Evolutionary conservation across 176 grass and related monocot species (phyloP).

Genomic region (Tuctoria greenei): DNA sequence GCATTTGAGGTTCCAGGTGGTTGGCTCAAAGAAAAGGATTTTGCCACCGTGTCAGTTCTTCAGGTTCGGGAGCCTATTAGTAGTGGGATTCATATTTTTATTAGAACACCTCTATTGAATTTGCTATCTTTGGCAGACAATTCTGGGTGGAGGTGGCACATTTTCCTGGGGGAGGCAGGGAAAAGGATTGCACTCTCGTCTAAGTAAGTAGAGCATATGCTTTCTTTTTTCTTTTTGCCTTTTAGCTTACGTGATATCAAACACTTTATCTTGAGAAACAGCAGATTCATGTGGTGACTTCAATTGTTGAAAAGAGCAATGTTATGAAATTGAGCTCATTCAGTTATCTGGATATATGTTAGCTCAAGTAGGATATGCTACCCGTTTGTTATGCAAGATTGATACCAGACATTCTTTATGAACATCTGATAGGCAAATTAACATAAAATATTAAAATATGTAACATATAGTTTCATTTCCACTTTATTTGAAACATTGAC

Average conservation of each 20-base stretch:
- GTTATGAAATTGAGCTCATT: neutral
- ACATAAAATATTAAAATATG: neutral
- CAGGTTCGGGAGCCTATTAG: conserved; percentile 47
- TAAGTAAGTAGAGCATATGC: conserved; percentile 52
- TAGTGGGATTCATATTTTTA: conserved; percentile 5
- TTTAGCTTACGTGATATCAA: neutral
- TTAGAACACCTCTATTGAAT: neutral
- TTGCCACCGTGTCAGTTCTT: conserved; percentile 63
- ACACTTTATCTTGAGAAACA: conserved; percentile 3
- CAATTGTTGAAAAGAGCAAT: neutral
- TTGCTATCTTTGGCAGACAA: conserved; percentile 47
- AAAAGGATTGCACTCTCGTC: conserved; percentile 74
- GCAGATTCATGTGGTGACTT: neutral
- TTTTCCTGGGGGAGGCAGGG: conserved; percentile 84
- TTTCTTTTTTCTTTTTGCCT: conserved; percentile 3
- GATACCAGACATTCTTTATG: neutral
- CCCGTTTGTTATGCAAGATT: neutral
- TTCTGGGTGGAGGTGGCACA: conserved; percentile 80
- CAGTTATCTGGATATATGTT: neutral
- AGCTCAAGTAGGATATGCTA: conserved; percentile 26
- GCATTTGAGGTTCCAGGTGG: conserved; percentile 94
- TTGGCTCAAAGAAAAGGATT: conserved; percentile 85
- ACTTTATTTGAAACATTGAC: conserved; percentile 4
- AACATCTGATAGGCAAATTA: conserved; percentile 18
- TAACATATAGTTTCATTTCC: neutral